Base-by-base conservation (phyloP, 2,329 filamentous ascomycete genomes). In the Pseudohalonectria lignicola region DNA sequence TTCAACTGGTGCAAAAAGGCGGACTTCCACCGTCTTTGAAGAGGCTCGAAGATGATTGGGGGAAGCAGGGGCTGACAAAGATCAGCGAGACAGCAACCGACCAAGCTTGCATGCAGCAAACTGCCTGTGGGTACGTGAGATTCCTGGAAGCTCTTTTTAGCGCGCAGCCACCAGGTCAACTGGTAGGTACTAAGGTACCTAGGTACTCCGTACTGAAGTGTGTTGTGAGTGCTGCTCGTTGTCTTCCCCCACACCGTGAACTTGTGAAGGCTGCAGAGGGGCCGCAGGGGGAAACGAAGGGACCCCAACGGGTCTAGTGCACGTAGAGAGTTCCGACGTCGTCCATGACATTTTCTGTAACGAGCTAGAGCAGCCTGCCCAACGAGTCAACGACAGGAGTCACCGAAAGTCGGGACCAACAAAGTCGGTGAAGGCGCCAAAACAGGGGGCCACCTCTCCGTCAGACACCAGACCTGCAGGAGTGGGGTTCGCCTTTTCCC, bases 31-130 rank as follows among this genome's bases (percentile, higher is more conserved):
- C n/a, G n/a, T n/a, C n/a, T n/a, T 17, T 35, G 26, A 34, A 31
- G 38, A 34, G 31, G 20, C n/a, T 17, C n/a, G 23, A 26, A 19
- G 19, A 21, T 38, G 36, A 38, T 38, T 38, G 36, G 36, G 28
- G 28, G 29, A 30, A 26, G 35, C 19, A 34, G 25, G 34, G 32
- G 39, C 36, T 39, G 36, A 39, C 36, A 39, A 33, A 39, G 36
- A 32, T 33, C 36, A 28, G 16, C 36, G 21, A 28, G 36, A 32
- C 18, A n/a, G 36, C n/a, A n/a, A n/a, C n/a, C n/a, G n/a, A n/a
- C n/a, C n/a, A n/a, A n/a, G n/a, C n/a, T n/a, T n/a, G n/a, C n/a
- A n/a, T n/a, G n/a, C n/a, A n/a, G n/a, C n/a, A n/a, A n/a, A 36
- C 34, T 30, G 36, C 36, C 31, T 37, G 13, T 16, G 36, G n/a